These are phyloP conservation scores for Aspergillus tanneri DNA, from an alignment of 2,329 filamentous ascomycete species.

Conservation along the genomic window DNA sequence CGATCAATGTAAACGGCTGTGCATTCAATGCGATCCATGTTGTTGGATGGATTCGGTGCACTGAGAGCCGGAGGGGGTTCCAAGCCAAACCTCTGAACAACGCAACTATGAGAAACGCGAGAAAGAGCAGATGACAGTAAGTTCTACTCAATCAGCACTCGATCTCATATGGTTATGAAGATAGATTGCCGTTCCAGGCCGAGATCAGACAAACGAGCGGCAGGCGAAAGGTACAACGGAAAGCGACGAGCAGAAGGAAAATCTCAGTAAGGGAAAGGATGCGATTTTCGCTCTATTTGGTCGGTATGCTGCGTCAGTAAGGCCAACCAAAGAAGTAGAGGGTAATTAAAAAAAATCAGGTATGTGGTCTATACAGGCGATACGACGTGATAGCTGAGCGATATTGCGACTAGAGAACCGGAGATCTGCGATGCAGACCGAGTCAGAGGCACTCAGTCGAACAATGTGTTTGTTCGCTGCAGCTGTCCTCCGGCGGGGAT, in stretches of 20 bases:
- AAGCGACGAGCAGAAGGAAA: slow-evolving; percentile 10
- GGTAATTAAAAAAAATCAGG: not conserved
- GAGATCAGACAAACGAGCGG: slow-evolving; percentile 14
- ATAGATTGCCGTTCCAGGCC: slow-evolving; percentile 4
- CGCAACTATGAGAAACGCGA: slow-evolving; percentile 8
- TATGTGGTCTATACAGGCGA: slow-evolving; percentile 10
- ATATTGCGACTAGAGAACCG: slow-evolving; percentile 19
- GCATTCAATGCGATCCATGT: slow-evolving; percentile 45
- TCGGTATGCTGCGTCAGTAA: slow-evolving; percentile 16
- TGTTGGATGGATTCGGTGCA: slow-evolving; percentile 22
- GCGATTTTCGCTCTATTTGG: slow-evolving; percentile 9
- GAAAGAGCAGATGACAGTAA: slow-evolving; percentile 7
- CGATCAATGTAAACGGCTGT: slow-evolving; percentile 49
- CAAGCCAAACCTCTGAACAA: slow-evolving; percentile 10
- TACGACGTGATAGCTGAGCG: slow-evolving; percentile 12
- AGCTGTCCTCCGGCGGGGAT: slow-evolving; percentile 19
- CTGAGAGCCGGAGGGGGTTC: slow-evolving; percentile 19
- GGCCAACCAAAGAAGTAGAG: not conserved
- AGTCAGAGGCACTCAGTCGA: slow-evolving; percentile 19
- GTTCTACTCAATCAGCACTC: slow-evolving; percentile 18
- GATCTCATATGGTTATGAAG: slow-evolving; percentile 30
- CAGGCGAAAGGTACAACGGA: slow-evolving; percentile 8
- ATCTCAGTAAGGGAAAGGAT: slow-evolving; percentile 11
- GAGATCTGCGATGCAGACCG: slow-evolving; percentile 17
- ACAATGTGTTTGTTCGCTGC: slow-evolving; percentile 37